Conservation (phyloP, 1,139 yeast species). For the Saccharomycopsis hybrid region DNA sequence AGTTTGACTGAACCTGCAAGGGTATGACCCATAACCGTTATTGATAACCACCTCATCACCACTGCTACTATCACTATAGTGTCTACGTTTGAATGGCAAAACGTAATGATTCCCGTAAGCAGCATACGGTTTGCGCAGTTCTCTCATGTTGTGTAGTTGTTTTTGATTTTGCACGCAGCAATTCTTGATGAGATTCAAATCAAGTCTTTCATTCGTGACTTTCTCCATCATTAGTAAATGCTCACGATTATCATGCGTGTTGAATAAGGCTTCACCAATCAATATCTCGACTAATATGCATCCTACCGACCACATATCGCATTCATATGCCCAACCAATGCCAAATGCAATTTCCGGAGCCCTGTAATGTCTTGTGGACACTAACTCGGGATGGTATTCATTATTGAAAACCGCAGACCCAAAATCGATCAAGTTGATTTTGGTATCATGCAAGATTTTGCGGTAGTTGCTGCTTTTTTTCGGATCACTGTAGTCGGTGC, state of each 20-base stretch:
- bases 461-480: conserved; percentile 17
- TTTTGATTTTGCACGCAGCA: conserved; percentile 22
- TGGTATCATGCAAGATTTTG: conserved; percentile 65
- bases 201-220: conserved; percentile 43
- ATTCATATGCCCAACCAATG: conserved; percentile 84
- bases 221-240: conserved; percentile 94
- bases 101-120: conserved; percentile 23
- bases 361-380: conserved; percentile 91
- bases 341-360: conserved; percentile 97
- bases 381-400: conserved; percentile 88
- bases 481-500: background rate
- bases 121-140: conserved; percentile 20
- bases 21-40: conserved; percentile 19
- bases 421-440: conserved; percentile 87
- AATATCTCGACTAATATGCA: conserved; percentile 87
- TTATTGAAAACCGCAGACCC: conserved; percentile 93
- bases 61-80: conserved; percentile 17
- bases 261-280: conserved; percentile 93
- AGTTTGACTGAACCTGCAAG: conserved; percentile 1
- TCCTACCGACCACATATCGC: conserved; percentile 97
- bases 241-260: conserved; percentile 90
- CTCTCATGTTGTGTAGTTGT: conserved; percentile 2
- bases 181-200: conserved; percentile 26
- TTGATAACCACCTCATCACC: conserved; percentile 6
- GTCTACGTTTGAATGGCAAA: conserved; percentile 2